Conservation (phyloP, 257 asterid species). For the Nicotiana tabacum region DNA sequence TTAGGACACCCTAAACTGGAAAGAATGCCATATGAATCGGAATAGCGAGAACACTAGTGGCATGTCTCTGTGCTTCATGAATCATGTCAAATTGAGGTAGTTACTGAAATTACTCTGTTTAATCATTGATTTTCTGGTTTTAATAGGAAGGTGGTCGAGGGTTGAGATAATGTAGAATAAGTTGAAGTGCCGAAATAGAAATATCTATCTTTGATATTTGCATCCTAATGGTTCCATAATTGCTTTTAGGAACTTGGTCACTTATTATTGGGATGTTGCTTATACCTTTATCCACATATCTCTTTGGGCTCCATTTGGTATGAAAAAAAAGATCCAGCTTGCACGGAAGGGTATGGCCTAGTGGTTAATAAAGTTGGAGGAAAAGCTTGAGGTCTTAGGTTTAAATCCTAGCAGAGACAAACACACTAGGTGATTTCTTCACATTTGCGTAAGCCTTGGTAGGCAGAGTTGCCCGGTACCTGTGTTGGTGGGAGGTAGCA, state of each 20-base stretch:
- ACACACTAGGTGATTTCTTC: too few species aligned
- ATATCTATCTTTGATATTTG: not conserved
- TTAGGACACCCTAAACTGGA: not conserved
- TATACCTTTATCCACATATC: not conserved
- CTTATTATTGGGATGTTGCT: not conserved
- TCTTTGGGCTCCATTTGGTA: not conserved
- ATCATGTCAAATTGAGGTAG: not conserved
- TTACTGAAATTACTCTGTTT: not conserved
- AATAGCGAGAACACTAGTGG: not conserved
- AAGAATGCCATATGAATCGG: not conserved
- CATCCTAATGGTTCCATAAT: not conserved
- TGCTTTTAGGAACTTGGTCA: not conserved
- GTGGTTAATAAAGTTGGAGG: too few species aligned
- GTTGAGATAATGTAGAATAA: not conserved
- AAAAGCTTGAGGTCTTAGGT: too few species aligned
- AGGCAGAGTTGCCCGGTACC: too few species aligned
- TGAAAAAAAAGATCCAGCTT: not conserved
- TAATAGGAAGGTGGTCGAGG: not conserved
- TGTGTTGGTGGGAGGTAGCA: too few species aligned
- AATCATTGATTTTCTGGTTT: not conserved
- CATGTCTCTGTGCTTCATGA: not conserved
- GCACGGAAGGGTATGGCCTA: too few species aligned
- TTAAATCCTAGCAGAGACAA: too few species aligned
- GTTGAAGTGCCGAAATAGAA: not conserved
- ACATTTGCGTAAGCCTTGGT: too few species aligned